phyloP scores from a whole-genome alignment of 2,329 filamentous ascomycete species.

The Camptophora hylomeconis region DNA sequence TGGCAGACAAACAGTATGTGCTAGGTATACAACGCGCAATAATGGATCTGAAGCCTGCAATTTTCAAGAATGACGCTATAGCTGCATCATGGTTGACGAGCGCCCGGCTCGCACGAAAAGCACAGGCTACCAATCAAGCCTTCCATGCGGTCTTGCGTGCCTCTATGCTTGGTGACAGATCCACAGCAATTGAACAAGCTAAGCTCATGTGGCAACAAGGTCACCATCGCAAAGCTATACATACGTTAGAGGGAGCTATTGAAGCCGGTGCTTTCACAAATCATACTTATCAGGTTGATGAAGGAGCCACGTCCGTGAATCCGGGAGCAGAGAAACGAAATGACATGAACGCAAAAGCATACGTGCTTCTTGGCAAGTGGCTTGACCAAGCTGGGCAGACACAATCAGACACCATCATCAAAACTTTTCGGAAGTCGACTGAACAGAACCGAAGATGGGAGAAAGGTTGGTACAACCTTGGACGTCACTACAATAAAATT shows the following conservation, averaged over 20 bases:
- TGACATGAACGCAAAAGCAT: constrained; percentile 48
- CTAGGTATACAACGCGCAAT: constrained; percentile 73
- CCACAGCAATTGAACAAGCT: constrained; percentile 87
- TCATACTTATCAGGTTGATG: constrained; percentile 26
- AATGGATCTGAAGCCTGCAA: constrained; percentile 58
- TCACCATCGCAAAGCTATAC: constrained; percentile 87
- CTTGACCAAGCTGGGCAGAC: constrained; percentile 90
- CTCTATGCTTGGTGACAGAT: constrained; percentile 67
- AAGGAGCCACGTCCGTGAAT: constrained; percentile 23
- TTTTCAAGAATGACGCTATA: constrained; percentile 58
- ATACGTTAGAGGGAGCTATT: constrained; percentile 77
- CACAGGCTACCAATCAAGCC: constrained; percentile 69
- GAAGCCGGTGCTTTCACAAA: constrained; percentile 60
- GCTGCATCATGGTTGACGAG: constrained; percentile 76
- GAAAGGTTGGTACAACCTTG: constrained; percentile 93
- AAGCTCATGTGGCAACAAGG: constrained; percentile 86
- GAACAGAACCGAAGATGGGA: constrained; percentile 54
- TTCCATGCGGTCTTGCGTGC: constrained; percentile 91
- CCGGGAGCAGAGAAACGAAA: constrained; percentile 37
- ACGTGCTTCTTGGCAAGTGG: constrained; percentile 90
- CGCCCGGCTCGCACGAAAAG: constrained; percentile 74
- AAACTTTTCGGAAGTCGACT: constrained; percentile 67
- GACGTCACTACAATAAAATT: constrained; percentile 93
- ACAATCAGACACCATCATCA: constrained; percentile 63
- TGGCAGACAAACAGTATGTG: constrained; percentile 86